A percentile compares a stretch with the other conserved stretches of the same genome.
These are phyloP conservation scores for Trichophyton schoenleinii DNA, from an alignment of 2,329 filamentous ascomycete species.

Conservation along the genomic window DNA sequence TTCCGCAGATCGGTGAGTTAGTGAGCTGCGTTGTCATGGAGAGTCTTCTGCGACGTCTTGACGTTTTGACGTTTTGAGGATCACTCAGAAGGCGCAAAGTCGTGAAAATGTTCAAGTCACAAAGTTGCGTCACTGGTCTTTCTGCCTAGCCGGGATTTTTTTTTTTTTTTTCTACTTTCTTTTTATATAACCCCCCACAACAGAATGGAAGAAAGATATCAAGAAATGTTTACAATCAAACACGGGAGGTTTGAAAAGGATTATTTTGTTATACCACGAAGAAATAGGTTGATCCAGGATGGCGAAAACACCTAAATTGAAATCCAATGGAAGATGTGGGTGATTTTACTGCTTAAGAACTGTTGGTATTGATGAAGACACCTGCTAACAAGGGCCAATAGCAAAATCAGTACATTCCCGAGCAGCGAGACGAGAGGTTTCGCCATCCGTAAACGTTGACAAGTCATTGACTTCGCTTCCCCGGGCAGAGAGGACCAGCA, in stretches of 20 bases:
- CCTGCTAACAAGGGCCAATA: conserved; percentile 18
- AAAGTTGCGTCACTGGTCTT: conserved; percentile 19
- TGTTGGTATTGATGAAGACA: not conserved
- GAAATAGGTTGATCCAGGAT: conserved; percentile 18
- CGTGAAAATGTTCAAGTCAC: too few species aligned
- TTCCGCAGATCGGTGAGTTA: not conserved
- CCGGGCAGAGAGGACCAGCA: conserved; percentile 27
- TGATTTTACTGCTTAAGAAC: not conserved
- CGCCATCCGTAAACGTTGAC: conserved; percentile 42
- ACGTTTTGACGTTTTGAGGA: not conserved
- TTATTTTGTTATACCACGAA: not conserved
- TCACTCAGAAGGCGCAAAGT: not conserved
- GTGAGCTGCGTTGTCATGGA: not conserved
- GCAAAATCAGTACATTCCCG: conserved; percentile 45
- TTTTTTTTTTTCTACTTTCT: conserved; percentile 23
- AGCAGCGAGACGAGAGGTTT: conserved; percentile 45
- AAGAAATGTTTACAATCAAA: not conserved
- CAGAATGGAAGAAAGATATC: not conserved
- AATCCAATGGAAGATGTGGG: conserved; percentile 21
- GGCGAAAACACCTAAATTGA: conserved; percentile 26
- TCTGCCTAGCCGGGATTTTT: conserved; percentile 22
- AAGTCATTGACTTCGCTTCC: conserved; percentile 37
- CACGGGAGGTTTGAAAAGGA: too few species aligned
- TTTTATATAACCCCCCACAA: not conserved
- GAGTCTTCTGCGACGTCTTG: not conserved